phyloP scores from a whole-genome alignment of 495 filamentous ascomycete genomes.

The Bacidia rubella region DNA sequence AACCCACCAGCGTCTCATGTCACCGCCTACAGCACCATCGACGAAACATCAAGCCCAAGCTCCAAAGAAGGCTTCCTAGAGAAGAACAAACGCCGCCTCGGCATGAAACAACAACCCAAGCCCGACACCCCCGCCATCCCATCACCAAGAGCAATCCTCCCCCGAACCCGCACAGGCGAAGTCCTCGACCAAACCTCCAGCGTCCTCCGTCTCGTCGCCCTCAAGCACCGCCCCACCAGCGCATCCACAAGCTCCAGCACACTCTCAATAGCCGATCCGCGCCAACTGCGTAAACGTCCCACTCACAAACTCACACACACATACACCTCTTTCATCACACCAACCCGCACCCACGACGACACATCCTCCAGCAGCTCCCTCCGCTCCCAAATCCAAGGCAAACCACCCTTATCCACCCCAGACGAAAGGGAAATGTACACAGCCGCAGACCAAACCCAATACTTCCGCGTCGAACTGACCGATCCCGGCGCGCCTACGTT shows the following conservation, averaged over 20 bases:
- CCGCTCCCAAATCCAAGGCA: slow-evolving; percentile 10
- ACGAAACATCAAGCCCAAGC: slow-evolving; percentile 2
- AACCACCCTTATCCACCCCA: slow-evolving; percentile 11
- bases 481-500: slow-evolving; percentile 10
- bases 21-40: background rate
- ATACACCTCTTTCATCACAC: too few species aligned
- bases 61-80: slow-evolving; percentile 11
- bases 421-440: slow-evolving; percentile 13
- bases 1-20: background rate
- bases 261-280: slow-evolving; percentile 12
- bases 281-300: background rate
- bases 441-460: slow-evolving; percentile 8
- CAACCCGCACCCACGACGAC: slow-evolving; percentile 2
- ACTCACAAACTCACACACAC: background rate
- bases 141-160: background rate
- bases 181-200: slow-evolving; percentile 11
- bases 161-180: slow-evolving; percentile 1
- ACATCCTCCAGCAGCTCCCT: slow-evolving; percentile 15
- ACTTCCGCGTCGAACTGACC: slow-evolving; percentile 11
- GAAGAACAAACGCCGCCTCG: slow-evolving; percentile 15
- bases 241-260: slow-evolving; percentile 7
- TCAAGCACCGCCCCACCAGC: background rate
- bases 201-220: slow-evolving; percentile 5
- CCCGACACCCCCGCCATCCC: background rate
- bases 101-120: slow-evolving; percentile 4